A percentile compares a stretch with the other conserved stretches of the same genome.
phyloP scores from a whole-genome alignment of 148 eudicot genomes.

The Arctostaphylos glauca region DNA sequence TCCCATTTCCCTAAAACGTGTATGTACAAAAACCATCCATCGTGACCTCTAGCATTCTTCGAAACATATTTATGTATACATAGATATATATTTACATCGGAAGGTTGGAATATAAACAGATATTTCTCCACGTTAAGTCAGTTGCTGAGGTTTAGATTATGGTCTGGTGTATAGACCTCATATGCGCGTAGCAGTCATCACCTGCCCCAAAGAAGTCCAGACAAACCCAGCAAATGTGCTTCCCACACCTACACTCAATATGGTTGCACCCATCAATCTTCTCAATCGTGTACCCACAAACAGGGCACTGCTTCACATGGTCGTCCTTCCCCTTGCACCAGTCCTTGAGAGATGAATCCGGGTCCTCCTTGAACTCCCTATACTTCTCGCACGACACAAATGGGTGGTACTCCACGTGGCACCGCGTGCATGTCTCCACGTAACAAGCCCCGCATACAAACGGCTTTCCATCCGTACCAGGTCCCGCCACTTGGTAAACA shows the following conservation, averaged over 20 bases:
- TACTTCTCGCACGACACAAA: constrained; percentile 77
- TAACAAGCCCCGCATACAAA: constrained; percentile 85
- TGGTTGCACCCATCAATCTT: constrained; percentile 93
- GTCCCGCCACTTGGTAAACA: constrained; percentile 51
- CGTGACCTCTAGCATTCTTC: neutral
- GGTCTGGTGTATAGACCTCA: constrained; percentile 57
- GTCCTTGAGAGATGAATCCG: constrained; percentile 69
- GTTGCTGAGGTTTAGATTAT: constrained; percentile 22
- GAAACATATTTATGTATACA: too few relatives aligned
- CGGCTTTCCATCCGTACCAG: constrained; percentile 34
- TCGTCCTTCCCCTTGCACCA: constrained; percentile 87
- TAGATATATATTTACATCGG: neutral
- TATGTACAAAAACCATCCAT: neutral
- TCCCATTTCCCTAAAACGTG: too few relatives aligned
- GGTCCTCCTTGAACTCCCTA: constrained; percentile 70
- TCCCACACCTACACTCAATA: constrained; percentile 76
- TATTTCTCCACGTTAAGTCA: neutral
- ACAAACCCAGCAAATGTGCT: constrained; percentile 91
- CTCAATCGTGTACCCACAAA: constrained; percentile 76
- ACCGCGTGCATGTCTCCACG: constrained; percentile 70
- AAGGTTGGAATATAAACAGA: neutral
- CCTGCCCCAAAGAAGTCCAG: constrained; percentile 49
- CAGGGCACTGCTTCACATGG: constrained; percentile 68
- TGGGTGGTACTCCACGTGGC: constrained; percentile 82
- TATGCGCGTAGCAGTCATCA: constrained; percentile 69